Base-by-base conservation (phyloP, 1,284 basidiomycete species). In the Ustilago vetiveriae region DNA sequence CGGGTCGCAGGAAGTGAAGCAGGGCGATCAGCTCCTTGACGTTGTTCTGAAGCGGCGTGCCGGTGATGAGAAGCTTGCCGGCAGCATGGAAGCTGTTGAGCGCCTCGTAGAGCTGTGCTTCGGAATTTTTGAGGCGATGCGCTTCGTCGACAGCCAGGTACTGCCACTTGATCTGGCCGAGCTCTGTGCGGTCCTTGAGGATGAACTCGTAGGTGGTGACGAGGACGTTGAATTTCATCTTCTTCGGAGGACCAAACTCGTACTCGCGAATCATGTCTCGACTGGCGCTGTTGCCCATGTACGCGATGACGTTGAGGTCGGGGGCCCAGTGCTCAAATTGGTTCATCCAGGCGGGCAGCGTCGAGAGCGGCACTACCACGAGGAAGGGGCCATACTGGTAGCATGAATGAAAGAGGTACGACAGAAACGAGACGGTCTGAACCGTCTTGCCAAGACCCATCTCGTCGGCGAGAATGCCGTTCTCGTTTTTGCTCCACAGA, bases 101-200 rank as follows among this genome's bases (percentile, higher is more conserved):
- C 6, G 94, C 93, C 80, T 98, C 94, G 83, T 98, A 98, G 41
- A 98, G 84, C 84, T 98, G 95, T 72, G 92, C 92, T 83, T 98
- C 95, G 51, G 92, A 92, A 84, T 98, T 98, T 86, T 99, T 98
- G 71, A 99, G 84, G 23, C 96, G 91, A 84, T 99, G 96, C 6
- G 96, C 96, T 87, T 98, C 96, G 82, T 98, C 96, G 72, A 99
- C 96, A 82, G 98, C 97, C 90, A 98, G 96, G 83, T 96, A 94
- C 19, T 97, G 85, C 96, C 96, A 98, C 82, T 94, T 94, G 81
- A 95, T 89, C 84, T 94, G 93, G 80, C 89, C 88, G 43, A 98
- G 86, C 65, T 92, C 84, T 1, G 91, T 91, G 16, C 93, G 88
- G 83, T 99, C 96, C 85, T 97, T 97, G 86, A 98, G 96, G 83